Base-by-base conservation (phyloP, 140 eudicot genomes). In the Erigeron philadelphicus region DNA sequence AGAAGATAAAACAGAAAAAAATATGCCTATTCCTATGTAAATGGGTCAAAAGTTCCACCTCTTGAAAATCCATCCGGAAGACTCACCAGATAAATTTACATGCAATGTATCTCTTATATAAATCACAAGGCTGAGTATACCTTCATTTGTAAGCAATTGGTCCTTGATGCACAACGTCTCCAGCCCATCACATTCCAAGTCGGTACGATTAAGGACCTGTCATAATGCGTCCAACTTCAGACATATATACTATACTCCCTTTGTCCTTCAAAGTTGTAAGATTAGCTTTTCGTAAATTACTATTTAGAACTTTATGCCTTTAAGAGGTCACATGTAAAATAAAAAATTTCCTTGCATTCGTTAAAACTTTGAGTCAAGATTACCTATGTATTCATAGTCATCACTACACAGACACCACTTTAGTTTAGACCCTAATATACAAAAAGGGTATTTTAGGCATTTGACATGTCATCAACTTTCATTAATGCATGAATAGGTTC, bases 101-200 rank as follows among this genome's bases (percentile, higher is more conserved):
- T 15, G 25, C 25, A 53, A 53, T 53, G 18, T n/a, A 53, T 16
- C 11, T 53, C 9, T 21, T 44, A n/a, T 61, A 58, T 17, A 25
- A 65, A 45, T n/a, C 17, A 13, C 25, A 53, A 16, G 12, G 1
- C 23, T 31, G 12, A 43, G 66, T 85, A 76, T 84, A 92, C 98
- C 79, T 78, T 92, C 98, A 23, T 41, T 84, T 67, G 92, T 86
- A 73, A 92, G 85, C 47, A 89, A 80, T 61, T 79, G 98, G 48
- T 92, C 98, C 81, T 85, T 86, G 74, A 89, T 73, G 83, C 81
- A 84, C 79, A 86, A 63, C 3, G 86, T 72, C 67, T 92, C 98
- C 62, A 92, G 81, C 65, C 85, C 86, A 23, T 79, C 87, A 80
- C 96, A 84, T 61, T 92, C 93, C 76, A 92, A 45, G 13, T 95